A percentile compares a stretch with the other conserved stretches of the same genome.
These are phyloP conservation scores for Sporisorium sorghi DNA, from an alignment of 1,284 basidiomycete species.

Conservation along the genomic window DNA sequence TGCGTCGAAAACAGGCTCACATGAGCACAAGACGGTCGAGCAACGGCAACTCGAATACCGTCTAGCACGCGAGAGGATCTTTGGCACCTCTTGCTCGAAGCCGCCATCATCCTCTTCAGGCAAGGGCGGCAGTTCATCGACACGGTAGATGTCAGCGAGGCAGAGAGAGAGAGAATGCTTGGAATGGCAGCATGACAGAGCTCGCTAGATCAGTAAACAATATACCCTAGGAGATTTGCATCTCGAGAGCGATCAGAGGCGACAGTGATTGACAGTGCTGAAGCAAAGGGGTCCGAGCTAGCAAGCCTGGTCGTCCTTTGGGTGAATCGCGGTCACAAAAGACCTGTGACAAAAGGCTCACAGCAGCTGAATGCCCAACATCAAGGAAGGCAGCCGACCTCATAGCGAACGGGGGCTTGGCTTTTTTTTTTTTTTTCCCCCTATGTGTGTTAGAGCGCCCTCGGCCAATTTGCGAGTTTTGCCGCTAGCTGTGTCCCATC, in stretches of 20 bases:
- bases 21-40: constrained; percentile 49
- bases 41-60: constrained; percentile 52
- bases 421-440: no score
- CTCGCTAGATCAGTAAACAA: not conserved
- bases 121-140: constrained; percentile 11
- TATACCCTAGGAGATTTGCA: constrained; percentile 18
- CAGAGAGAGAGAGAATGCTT: not conserved
- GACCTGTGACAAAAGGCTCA: no score
- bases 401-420: no score
- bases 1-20: constrained; percentile 19
- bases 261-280: not conserved
- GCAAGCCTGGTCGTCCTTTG: not conserved
- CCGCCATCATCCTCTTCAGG: not conserved
- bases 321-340: no score
- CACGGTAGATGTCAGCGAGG: not conserved
- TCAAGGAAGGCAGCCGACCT: no score
- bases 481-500: not conserved
- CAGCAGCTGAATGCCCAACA: no score
- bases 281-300: not conserved
- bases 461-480: constrained; percentile 6
- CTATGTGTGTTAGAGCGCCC: not conserved
- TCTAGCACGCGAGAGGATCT: constrained; percentile 45
- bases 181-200: not conserved
- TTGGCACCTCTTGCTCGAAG: constrained; percentile 21
- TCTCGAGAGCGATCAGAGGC: not conserved